phyloP scores from a whole-genome alignment of 495 filamentous ascomycete species.

The Aspergillus carlsbadensis region DNA sequence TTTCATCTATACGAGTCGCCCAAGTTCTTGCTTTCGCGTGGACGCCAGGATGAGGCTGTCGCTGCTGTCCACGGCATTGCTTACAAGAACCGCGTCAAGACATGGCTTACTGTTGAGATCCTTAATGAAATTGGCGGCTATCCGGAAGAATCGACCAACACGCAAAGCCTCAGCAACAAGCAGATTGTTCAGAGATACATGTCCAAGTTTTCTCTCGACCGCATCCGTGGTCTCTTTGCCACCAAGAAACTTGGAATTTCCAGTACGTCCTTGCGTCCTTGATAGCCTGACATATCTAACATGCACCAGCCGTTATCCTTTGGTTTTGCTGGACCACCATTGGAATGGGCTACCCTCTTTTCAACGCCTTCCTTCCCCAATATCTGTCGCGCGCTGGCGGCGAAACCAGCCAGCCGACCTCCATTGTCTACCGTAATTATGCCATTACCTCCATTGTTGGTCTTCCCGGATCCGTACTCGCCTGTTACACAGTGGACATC shows the following conservation, averaged over 20 bases:
- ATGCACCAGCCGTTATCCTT: slow-evolving; percentile 37
- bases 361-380: slow-evolving; percentile 60
- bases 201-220: slow-evolving; percentile 56
- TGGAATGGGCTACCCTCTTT: slow-evolving; percentile 58
- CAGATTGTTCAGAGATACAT: slow-evolving; percentile 52
- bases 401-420: slow-evolving; percentile 33
- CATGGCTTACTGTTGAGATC: slow-evolving; percentile 53
- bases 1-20: slow-evolving; percentile 82
- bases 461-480: slow-evolving; percentile 55
- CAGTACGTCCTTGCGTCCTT: slow-evolving; percentile 25
- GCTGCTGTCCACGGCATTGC: slow-evolving; percentile 62
- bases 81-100: slow-evolving; percentile 51
- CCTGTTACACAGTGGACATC: slow-evolving; percentile 55
- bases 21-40: slow-evolving; percentile 73
- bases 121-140: slow-evolving; percentile 54
- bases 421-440: slow-evolving; percentile 60
- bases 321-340: slow-evolving; percentile 60
- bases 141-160: slow-evolving; percentile 27
- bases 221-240: slow-evolving; percentile 53
- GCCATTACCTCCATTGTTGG: slow-evolving; percentile 58
- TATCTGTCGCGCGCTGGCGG: slow-evolving; percentile 49
- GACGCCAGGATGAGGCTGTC: slow-evolving; percentile 71
- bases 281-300: slow-evolving; percentile 1
- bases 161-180: slow-evolving; percentile 34
- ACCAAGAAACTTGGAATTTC: slow-evolving; percentile 49